Conservation (phyloP, 1,139 yeast genomes). For the Taiozyma sp. region DNA sequence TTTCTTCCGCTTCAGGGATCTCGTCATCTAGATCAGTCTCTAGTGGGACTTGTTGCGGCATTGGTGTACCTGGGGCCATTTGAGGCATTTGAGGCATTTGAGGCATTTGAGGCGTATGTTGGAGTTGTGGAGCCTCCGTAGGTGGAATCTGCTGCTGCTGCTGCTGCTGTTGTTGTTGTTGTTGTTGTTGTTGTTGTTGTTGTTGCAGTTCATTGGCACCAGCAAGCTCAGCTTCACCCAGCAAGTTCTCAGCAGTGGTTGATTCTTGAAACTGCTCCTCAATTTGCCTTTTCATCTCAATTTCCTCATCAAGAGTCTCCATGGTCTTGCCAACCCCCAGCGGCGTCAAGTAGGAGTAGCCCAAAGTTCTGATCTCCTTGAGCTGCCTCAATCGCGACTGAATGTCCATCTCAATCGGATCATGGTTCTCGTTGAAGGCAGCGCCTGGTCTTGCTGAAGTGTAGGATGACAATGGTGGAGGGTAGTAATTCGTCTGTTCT, state of each 20-base stretch:
- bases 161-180: background rate
- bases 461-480: constrained; percentile 51
- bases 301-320: constrained; percentile 34
- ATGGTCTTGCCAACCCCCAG: constrained; percentile 52
- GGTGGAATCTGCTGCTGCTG: constrained; percentile 3
- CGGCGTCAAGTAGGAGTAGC: constrained; percentile 46
- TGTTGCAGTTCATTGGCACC: constrained; percentile 11
- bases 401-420: constrained; percentile 9
- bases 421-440: background rate
- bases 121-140: constrained; percentile 12
- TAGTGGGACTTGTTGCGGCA: background rate
- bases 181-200: constrained; percentile 5
- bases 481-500: constrained; percentile 17
- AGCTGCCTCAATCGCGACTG: constrained; percentile 38
- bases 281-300: constrained; percentile 25
- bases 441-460: constrained; percentile 49
- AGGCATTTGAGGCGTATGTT: constrained; percentile 3
- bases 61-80: background rate
- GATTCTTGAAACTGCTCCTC: constrained; percentile 26
- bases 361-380: constrained; percentile 39
- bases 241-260: constrained; percentile 25
- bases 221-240: constrained; percentile 26
- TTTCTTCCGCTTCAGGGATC: constrained; percentile 38
- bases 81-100: background rate
- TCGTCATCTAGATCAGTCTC: constrained; percentile 42